Evolutionary conservation across 345 rosid species (phyloP).

Genomic region (Noccaea caerulescens): DNA sequence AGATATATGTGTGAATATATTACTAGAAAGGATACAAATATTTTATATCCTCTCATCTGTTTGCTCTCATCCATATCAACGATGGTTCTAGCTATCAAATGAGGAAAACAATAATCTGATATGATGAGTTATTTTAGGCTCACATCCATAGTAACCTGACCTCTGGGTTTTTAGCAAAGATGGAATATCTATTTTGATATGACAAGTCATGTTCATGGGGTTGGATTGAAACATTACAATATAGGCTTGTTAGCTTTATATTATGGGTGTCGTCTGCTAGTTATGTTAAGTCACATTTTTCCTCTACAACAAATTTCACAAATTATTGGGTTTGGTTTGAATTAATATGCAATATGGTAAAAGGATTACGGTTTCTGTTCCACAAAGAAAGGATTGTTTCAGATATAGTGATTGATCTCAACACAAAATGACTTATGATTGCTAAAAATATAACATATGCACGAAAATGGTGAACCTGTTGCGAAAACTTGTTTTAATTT

Average conservation of each 20-base stretch:
- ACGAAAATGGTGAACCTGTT: not conserved
- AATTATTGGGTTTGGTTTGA: not conserved
- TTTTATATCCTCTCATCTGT: constrained; percentile 36
- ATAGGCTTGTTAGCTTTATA: constrained; percentile 11
- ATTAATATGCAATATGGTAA: not conserved
- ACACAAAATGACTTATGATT: constrained; percentile 12
- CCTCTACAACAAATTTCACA: not conserved
- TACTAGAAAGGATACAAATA: constrained; percentile 31
- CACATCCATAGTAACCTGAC: constrained; percentile 1
- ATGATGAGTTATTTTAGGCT: constrained; percentile 38
- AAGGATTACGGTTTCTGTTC: not conserved
- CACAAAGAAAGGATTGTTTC: not conserved
- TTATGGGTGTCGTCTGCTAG: constrained; percentile 11
- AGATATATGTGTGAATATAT: constrained; percentile 27
- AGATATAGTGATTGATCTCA: constrained; percentile 9
- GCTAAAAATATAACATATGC: constrained; percentile 12
- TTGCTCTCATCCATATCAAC: constrained; percentile 35
- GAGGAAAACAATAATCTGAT: constrained; percentile 25
- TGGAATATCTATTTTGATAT: constrained; percentile 23
- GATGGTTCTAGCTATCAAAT: constrained; percentile 32
- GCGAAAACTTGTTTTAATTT: not conserved
- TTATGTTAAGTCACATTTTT: constrained; percentile 16
- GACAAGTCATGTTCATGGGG: constrained; percentile 43
- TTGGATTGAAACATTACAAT: constrained; percentile 31
- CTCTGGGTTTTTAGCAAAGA: constrained; percentile 6